Evolutionary conservation across 495 filamentous ascomycete genomes (phyloP).

Genomic region (Penicillium goetzii): DNA sequence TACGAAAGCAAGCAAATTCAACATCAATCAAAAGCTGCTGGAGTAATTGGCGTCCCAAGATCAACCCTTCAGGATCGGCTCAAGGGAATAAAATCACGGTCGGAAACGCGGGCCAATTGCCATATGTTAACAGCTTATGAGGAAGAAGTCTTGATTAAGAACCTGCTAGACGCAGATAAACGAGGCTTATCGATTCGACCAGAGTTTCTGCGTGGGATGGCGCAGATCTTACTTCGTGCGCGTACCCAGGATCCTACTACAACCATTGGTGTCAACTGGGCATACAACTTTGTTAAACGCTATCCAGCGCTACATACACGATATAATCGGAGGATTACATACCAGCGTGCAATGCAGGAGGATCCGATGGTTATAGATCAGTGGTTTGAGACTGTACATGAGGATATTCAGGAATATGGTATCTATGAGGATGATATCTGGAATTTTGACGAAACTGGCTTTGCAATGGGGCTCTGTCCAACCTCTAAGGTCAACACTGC

Average conservation of each 20-base stretch:
- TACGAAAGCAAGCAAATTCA: too few relatives aligned
- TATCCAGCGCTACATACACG: background rate
- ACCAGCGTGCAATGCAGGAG: constrained; percentile 5
- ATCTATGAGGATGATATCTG: constrained; percentile 5
- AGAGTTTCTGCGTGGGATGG: background rate
- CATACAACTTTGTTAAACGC: background rate
- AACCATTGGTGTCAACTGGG: background rate
- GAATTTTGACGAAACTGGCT: constrained; percentile 2
- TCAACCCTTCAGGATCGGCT: too few relatives aligned
- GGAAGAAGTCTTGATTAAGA: background rate
- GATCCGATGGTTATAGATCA: background rate
- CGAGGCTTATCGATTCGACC: background rate
- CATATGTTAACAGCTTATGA: too few relatives aligned
- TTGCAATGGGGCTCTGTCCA: constrained; percentile 2
- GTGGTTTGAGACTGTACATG: background rate
- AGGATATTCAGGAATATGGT: background rate
- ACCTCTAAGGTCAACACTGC: background rate
- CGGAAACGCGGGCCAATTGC: too few relatives aligned
- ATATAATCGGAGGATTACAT: constrained; percentile 1
- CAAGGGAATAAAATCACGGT: too few relatives aligned
- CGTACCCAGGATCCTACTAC: background rate
- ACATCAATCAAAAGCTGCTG: too few relatives aligned
- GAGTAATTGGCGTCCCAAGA: too few relatives aligned
- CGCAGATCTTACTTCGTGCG: background rate
- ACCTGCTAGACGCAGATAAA: background rate